These are phyloP conservation scores for Lactarius pseudohatsudake DNA, from an alignment of 768 basidiomycete species.

Conservation along the genomic window DNA sequence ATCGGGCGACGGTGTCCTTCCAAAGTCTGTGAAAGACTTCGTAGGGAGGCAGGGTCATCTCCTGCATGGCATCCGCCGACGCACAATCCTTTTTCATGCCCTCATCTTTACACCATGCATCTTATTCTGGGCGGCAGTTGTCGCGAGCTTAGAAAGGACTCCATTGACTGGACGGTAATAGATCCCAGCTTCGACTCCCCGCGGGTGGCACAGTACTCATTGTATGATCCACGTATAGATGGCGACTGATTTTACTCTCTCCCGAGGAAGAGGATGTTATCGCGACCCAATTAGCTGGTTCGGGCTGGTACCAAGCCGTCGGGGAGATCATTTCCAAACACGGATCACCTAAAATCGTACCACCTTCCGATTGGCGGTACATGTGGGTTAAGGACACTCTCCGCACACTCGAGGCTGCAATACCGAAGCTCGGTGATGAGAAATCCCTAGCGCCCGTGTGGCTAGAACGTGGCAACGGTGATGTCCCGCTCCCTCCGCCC, in stretches of 20 bases:
- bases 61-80: slow-evolving; percentile 48
- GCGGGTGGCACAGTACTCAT: slow-evolving; percentile 4
- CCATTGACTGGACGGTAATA: slow-evolving; percentile 80
- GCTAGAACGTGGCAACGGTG: slow-evolving; percentile 49
- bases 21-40: slow-evolving; percentile 37
- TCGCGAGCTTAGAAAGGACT: slow-evolving; percentile 73
- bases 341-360: slow-evolving; percentile 59
- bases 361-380: slow-evolving; percentile 85
- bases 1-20: slow-evolving; percentile 40
- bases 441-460: slow-evolving; percentile 54
- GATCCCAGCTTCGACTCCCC: background rate
- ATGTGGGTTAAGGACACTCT: slow-evolving; percentile 82
- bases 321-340: slow-evolving; percentile 71
- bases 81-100: slow-evolving; percentile 50
- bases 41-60: slow-evolving; percentile 52
- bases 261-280: slow-evolving; percentile 93
- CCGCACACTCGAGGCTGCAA: slow-evolving; percentile 69
- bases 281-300: slow-evolving; percentile 74
- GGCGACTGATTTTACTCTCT: slow-evolving; percentile 85
- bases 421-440: slow-evolving; percentile 67
- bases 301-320: slow-evolving; percentile 86
- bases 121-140: slow-evolving; percentile 65
- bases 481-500: slow-evolving; percentile 73
- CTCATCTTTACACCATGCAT: slow-evolving; percentile 60
- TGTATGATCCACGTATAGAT: slow-evolving; percentile 44